These are phyloP conservation scores for Zychaea mexicana DNA, from an alignment of 371 early-diverging fungal genomes.

Conservation along the genomic window DNA sequence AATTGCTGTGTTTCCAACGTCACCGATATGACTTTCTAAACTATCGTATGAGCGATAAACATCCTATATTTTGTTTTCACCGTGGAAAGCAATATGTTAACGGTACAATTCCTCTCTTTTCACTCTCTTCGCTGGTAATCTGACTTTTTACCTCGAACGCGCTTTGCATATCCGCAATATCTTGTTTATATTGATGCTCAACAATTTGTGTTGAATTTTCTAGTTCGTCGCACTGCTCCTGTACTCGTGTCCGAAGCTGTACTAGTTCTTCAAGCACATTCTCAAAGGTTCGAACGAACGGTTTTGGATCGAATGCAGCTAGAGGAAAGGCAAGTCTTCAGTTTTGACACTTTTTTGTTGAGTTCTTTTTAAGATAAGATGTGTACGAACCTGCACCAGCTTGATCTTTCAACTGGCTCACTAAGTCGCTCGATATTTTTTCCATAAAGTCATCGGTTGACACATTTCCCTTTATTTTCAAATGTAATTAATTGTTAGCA, in stretches of 20 bases:
- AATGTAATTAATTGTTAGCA: too few relatives aligned
- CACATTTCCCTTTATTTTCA: constrained; percentile 53
- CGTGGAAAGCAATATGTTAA: too few relatives aligned
- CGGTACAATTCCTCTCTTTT: neutral
- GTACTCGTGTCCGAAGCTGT: constrained; percentile 72
- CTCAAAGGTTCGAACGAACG: constrained; percentile 91
- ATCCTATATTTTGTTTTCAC: constrained; percentile 51
- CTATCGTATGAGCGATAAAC: constrained; percentile 80
- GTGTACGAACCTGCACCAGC: neutral
- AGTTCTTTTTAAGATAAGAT: too few relatives aligned
- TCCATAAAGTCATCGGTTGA: constrained; percentile 65
- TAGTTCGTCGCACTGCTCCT: constrained; percentile 80
- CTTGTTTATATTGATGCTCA: constrained; percentile 75
- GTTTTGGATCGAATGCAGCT: constrained; percentile 71
- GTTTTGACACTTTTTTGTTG: neutral
- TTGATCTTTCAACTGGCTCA: constrained; percentile 30
- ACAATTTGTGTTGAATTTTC: constrained; percentile 76
- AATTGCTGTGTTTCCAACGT: constrained; percentile 95
- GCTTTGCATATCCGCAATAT: constrained; percentile 68
- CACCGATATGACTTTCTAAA: constrained; percentile 84
- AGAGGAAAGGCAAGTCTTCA: neutral
- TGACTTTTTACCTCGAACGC: constrained; percentile 69
- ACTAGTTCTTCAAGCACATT: constrained; percentile 80
- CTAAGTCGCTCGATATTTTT: constrained; percentile 42
- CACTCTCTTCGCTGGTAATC: neutral